A percentile compares a stretch with the other conserved stretches of the same genome.
These are phyloP conservation scores for Rhodotorula sp. DNA, from an alignment of 1,284 basidiomycete species.

Conservation along the genomic window DNA sequence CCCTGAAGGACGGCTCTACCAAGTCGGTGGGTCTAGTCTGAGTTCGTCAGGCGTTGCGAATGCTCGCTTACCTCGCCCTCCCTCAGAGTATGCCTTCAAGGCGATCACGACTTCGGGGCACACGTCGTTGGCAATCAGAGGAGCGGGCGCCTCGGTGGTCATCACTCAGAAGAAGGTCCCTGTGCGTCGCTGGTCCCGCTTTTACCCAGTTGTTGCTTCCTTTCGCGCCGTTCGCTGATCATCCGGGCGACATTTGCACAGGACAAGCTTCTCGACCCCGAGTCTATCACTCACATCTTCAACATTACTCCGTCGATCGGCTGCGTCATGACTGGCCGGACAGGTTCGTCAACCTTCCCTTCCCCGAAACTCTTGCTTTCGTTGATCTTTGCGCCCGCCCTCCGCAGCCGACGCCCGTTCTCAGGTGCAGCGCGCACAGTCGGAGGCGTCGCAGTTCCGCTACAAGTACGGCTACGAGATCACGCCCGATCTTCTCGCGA, in stretches of 20 bases:
- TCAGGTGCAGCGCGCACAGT: slow-evolving; percentile 82
- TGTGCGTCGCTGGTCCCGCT: slow-evolving; percentile 55
- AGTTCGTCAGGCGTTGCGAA: neutral
- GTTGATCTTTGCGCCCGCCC: slow-evolving; percentile 20
- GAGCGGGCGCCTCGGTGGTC: slow-evolving; percentile 90
- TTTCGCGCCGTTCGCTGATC: neutral
- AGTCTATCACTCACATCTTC: slow-evolving; percentile 92
- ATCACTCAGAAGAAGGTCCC: slow-evolving; percentile 99
- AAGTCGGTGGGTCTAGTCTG: slow-evolving; percentile 72
- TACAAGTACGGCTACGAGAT: slow-evolving; percentile 99
- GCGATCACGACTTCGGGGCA: slow-evolving; percentile 96
- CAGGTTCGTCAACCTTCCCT: slow-evolving; percentile 60
- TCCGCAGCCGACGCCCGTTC: slow-evolving; percentile 81
- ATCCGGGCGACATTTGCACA: slow-evolving; percentile 50
- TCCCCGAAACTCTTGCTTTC: neutral
- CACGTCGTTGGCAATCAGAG: slow-evolving; percentile 87
- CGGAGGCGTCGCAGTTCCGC: slow-evolving; percentile 90
- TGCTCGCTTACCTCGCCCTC: neutral
- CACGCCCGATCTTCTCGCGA: slow-evolving; percentile 88
- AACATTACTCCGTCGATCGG: slow-evolving; percentile 95
- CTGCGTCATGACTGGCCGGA: slow-evolving; percentile 93
- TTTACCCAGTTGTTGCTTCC: neutral
- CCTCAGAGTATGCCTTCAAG: slow-evolving; percentile 96
- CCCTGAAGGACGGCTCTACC: slow-evolving; percentile 60
- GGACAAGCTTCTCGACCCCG: slow-evolving; percentile 97